A percentile compares a stretch with the other conserved stretches of the same genome.
These are phyloP conservation scores for Trametes gibbosa DNA, from an alignment of 768 basidiomycete species.

Conservation along the genomic window DNA sequence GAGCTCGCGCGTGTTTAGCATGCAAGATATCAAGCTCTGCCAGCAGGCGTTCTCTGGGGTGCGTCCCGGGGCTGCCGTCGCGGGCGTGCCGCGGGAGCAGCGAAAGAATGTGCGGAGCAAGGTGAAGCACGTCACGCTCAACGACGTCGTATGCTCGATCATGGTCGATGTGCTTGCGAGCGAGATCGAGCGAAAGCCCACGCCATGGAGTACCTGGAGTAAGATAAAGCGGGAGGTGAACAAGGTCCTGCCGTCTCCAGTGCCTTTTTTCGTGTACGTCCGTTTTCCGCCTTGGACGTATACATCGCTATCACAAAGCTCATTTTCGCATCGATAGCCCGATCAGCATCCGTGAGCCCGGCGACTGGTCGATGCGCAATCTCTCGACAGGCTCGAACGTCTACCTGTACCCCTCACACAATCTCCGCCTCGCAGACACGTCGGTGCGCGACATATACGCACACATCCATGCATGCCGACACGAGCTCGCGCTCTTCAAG, in stretches of 20 bases:
- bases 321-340: conserved; percentile 9
- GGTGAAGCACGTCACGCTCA: conserved; percentile 23
- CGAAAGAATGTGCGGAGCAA: conserved; percentile 11
- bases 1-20: conserved; percentile 21
- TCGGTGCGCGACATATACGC: conserved; percentile 18
- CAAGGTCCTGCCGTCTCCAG: conserved; percentile 17
- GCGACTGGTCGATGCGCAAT: conserved; percentile 28
- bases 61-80: conserved; percentile 16
- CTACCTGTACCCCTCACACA: conserved; percentile 18
- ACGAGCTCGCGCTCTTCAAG: conserved; percentile 23
- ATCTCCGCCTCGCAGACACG: neutral
- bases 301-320: neutral
- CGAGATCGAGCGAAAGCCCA: conserved; percentile 14
- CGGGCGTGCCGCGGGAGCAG: conserved; percentile 18
- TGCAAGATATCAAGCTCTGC: conserved; percentile 23
- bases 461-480: conserved; percentile 25
- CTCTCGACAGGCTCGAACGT: conserved; percentile 24
- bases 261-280: conserved; percentile 24
- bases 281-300: neutral
- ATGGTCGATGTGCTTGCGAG: conserved; percentile 23
- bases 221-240: conserved; percentile 7
- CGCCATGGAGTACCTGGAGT: conserved; percentile 1
- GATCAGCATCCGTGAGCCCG: conserved; percentile 23
- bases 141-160: conserved; percentile 26
- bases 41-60: conserved; percentile 26